These are phyloP conservation scores for Ulmus americana DNA, from an alignment of 331 rosid genomes.

Conservation along the genomic window DNA sequence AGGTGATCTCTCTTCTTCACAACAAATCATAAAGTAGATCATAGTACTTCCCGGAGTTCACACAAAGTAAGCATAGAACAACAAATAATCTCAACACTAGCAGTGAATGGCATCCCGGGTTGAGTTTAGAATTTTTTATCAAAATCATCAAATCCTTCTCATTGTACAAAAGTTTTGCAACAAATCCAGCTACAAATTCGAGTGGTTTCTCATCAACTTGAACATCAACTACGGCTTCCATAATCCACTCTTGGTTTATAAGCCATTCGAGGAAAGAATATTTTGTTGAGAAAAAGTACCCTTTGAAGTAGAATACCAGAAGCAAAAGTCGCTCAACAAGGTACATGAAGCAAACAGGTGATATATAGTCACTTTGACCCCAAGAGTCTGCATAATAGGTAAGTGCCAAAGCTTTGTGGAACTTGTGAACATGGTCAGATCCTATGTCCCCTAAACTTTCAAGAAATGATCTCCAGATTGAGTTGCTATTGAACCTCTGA, in stretches of 20 bases:
- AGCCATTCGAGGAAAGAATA: slow-evolving; percentile 11
- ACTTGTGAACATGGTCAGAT: not conserved
- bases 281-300: slow-evolving; percentile 3
- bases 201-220: not conserved
- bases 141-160: not conserved
- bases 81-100: slow-evolving; percentile 6
- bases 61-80: slow-evolving; percentile 2
- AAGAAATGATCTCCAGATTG: not conserved
- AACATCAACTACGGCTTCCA: not conserved
- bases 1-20: not conserved
- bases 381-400: not conserved
- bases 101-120: not conserved
- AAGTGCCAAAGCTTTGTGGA: slow-evolving; percentile 3
- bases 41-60: not conserved
- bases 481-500: not conserved
- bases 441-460: not conserved
- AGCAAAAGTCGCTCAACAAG: slow-evolving; percentile 15
- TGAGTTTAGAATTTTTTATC: slow-evolving; percentile 1
- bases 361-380: not conserved
- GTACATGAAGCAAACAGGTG: slow-evolving; percentile 8
- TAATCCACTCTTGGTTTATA: not conserved
- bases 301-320: not conserved
- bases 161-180: not conserved
- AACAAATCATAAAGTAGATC: not conserved
- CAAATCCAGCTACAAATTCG: not conserved